Percentiles rank a stretch among this genome's conserved stretches.
These are phyloP conservation scores for Verruconis gallopava DNA, from an alignment of 2,329 filamentous ascomycete species.

Conservation along the genomic window DNA sequence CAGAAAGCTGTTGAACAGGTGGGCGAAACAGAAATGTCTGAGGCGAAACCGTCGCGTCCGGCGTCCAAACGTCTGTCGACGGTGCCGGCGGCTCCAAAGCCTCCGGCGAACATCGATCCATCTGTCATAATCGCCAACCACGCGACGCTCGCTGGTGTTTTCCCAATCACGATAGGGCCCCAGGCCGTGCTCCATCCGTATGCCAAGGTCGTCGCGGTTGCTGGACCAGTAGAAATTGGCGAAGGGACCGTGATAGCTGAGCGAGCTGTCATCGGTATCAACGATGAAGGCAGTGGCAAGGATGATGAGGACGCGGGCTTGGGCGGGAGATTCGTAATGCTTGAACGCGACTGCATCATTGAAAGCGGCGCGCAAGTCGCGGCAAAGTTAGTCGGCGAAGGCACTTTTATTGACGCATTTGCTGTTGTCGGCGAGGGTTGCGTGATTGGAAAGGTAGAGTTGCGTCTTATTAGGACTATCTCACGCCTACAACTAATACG, in stretches of 20 bases:
- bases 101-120: slow-evolving; percentile 31
- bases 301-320: slow-evolving; percentile 12
- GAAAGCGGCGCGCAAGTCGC: slow-evolving; percentile 31
- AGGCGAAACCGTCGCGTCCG: background rate
- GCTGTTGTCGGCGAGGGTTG: slow-evolving; percentile 21
- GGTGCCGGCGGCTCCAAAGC: slow-evolving; percentile 22
- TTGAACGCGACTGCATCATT: slow-evolving; percentile 31
- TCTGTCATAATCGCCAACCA: slow-evolving; percentile 35
- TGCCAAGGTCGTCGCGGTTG: slow-evolving; percentile 35
- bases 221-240: slow-evolving; percentile 31
- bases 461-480: no score
- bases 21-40: slow-evolving; percentile 1
- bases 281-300: slow-evolving; percentile 6
- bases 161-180: slow-evolving; percentile 66
- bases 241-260: slow-evolving; percentile 64
- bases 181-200: slow-evolving; percentile 81
- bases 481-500: no score
- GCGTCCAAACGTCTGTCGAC: slow-evolving; percentile 22
- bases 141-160: slow-evolving; percentile 47
- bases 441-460: slow-evolving; percentile 29
- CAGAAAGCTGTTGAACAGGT: no score
- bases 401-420: slow-evolving; percentile 15
- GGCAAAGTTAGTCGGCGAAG: slow-evolving; percentile 12
- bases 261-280: slow-evolving; percentile 28
- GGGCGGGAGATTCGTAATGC: slow-evolving; percentile 18